Evolutionary conservation across 352 stramenopile genomes (phyloP), one percentile per base, ranked within the genome.

Genomic region (Phytophthora fragariae): DNA sequence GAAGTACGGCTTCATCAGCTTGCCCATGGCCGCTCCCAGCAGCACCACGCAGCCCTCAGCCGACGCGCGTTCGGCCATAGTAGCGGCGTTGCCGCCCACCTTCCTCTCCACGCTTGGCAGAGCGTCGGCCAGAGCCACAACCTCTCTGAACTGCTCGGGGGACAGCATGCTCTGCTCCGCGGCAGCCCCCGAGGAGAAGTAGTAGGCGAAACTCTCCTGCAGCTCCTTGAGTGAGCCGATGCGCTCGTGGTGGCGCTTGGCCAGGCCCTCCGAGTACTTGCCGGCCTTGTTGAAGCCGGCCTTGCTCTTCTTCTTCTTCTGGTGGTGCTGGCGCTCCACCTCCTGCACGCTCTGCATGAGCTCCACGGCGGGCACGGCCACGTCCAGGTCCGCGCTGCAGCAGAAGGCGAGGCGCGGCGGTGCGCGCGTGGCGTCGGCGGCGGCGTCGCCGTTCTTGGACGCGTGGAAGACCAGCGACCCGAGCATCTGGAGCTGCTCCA

Each of bases 101-200:
- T 90, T 89, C 47, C 87, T 77, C 62, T 81, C 82, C 11, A 94
- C 89, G n/a, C 62, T 75, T 12, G 73, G 65, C 27, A 94, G 68
- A 24, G 76, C 83, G 57, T 92, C 87, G 0, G 89, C 89, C 9
- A 94, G 73, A 19, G 81, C 75, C 24, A 96, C 88, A 10, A 96
- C 78, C 55, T 92, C 80, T 62, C 79, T 77, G 55, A 96, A 96
- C 46, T 92, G 79, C n/a, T 92, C 81, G 5, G 84, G 81, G 15
- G 86, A 93, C 44, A 84, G 81, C 86, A 93, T 96, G 68, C 86
- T 94, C 75, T 96, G 89, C 60, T 96, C 89, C 9, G 89, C 89
- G 2, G 89, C 89, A 15, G 89, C 89, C 47, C 89, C 89, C 17
- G 85, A 86, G 8, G 84, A 83, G 73, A 96, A 96, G 70, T 96